Evolutionary conservation across 805 yeast species (phyloP).

Genomic region (Saturnispora quitensis): DNA sequence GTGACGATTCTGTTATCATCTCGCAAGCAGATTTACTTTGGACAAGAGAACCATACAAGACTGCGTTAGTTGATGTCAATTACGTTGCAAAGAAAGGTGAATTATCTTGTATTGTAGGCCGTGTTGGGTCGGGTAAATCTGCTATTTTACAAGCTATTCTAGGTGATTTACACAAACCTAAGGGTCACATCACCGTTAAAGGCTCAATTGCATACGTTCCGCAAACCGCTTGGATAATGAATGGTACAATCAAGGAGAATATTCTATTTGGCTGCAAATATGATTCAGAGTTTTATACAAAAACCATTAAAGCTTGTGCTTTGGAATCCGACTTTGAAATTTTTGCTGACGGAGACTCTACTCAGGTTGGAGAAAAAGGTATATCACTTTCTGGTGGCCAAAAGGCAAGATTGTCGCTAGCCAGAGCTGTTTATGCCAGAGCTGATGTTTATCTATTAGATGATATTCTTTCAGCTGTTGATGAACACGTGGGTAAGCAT

Average conservation of each 20-base stretch:
- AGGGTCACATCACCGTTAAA: constrained; percentile 28
- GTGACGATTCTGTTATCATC: constrained; percentile 59
- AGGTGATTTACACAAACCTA: constrained; percentile 37
- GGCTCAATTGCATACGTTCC: constrained; percentile 54
- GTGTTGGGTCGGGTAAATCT: constrained; percentile 63
- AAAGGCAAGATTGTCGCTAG: constrained; percentile 89
- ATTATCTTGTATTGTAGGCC: constrained; percentile 53
- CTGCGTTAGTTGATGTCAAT: constrained; percentile 40
- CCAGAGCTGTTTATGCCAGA: constrained; percentile 91
- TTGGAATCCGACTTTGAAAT: constrained; percentile 66
- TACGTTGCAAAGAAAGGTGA: constrained; percentile 45
- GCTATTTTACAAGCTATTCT: constrained; percentile 45
- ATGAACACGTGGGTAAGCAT: constrained; percentile 91
- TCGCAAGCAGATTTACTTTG: constrained; percentile 67
- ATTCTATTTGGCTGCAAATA: constrained; percentile 81
- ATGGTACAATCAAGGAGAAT: constrained; percentile 86
- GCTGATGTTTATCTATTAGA: constrained; percentile 88
- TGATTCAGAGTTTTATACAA: constrained; percentile 73
- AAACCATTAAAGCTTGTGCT: constrained; percentile 84
- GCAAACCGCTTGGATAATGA: constrained; percentile 92
- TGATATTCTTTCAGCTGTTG: constrained; percentile 94
- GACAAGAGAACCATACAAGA: constrained; percentile 64
- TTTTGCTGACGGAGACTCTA: constrained; percentile 81
- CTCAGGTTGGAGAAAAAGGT: constrained; percentile 96
- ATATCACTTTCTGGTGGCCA: constrained; percentile 96